Conservation (phyloP, 208 protist species). For the Kentomonas sorsogonicus region DNA sequence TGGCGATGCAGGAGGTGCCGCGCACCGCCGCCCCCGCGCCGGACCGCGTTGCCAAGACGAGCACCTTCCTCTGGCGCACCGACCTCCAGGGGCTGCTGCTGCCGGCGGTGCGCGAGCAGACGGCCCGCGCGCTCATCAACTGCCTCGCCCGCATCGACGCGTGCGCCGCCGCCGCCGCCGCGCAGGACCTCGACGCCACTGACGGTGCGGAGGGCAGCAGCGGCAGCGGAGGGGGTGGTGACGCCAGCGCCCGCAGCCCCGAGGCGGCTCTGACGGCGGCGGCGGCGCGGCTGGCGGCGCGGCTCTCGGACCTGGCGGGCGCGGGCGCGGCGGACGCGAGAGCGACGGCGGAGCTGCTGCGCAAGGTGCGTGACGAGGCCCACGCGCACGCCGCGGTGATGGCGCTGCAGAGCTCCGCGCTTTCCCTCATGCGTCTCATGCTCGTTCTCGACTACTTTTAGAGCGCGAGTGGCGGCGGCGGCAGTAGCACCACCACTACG, state of each 20-base stretch:
- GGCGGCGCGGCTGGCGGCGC: background rate
- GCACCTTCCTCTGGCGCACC: conserved; percentile 62
- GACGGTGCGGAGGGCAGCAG: background rate
- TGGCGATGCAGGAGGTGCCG: conserved; percentile 66
- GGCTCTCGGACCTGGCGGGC: background rate
- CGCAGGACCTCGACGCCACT: background rate
- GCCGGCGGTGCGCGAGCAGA: conserved; percentile 34
- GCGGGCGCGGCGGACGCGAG: background rate
- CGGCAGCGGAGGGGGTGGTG: background rate
- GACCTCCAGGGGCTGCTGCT: conserved; percentile 30
- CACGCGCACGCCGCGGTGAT: conserved; percentile 15
- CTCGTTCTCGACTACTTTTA: conserved; percentile 66
- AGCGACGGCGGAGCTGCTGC: conserved; percentile 11
- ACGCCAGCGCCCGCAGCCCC: background rate
- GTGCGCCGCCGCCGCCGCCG: conserved; percentile 18
- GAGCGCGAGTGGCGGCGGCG: no score
- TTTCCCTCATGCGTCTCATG: conserved; percentile 61
- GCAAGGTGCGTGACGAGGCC: conserved; percentile 10
- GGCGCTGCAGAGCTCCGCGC: conserved; percentile 56
- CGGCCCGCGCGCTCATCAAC: conserved; percentile 45
- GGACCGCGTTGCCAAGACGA: conserved; percentile 54
- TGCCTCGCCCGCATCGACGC: conserved; percentile 24
- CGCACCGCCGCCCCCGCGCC: conserved; percentile 25
- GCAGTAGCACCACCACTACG: background rate
- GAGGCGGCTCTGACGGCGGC: background rate